Base-by-base conservation (phyloP, 176 grass and related monocot species). In the Raddia guianensis region DNA sequence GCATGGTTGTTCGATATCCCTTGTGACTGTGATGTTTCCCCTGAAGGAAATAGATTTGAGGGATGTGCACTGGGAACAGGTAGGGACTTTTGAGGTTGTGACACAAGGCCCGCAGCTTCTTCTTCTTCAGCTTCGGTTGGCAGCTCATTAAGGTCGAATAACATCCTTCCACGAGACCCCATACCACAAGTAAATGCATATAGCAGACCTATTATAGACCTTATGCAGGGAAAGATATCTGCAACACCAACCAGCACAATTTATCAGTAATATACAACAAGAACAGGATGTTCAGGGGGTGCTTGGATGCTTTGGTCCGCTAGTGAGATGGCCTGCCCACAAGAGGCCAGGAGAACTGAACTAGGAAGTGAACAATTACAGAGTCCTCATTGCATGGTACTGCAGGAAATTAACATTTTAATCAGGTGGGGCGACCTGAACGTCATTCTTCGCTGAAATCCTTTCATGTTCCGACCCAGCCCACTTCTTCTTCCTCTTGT, bases 131-230 rank as follows among this genome's bases (percentile, higher is more conserved):
- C 90, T 89, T 93, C 97, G 65, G 82, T 72, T 63, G 97, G 97
- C 79, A 96, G 93, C 85, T 99, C 85, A 60, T 99, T 99, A 80
- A 99, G 97, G 75, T 99, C 97, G 86, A 99, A 99, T 77, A 99
- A 75, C 79, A 95, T 94, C 82, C 43, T 99, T 91, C 86, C 93
- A 80, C 86, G 93, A 88, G 86, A 91, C 15, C 80, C 97, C 97
- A 99, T 99, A 87, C 87, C 97, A 93, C 93, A 82, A 91, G 87
- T 99, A 93, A 86, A 96, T 89, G 91, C 93, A 99, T 99, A 99
- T 91, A 95, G 87, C 66, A 74, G 76, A 83, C 42, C 74, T 70
- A 78, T 12, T 56, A 19, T 60, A 60, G 53, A 71, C 59, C 82
- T 91, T 78, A 35, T 67, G 52, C 66, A 11, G 58, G 43, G 51